Evolutionary conservation across 495 filamentous ascomycete species (phyloP), one percentile per base, ranked within the genome.

Genomic region (Ascodesmis nigricans): DNA sequence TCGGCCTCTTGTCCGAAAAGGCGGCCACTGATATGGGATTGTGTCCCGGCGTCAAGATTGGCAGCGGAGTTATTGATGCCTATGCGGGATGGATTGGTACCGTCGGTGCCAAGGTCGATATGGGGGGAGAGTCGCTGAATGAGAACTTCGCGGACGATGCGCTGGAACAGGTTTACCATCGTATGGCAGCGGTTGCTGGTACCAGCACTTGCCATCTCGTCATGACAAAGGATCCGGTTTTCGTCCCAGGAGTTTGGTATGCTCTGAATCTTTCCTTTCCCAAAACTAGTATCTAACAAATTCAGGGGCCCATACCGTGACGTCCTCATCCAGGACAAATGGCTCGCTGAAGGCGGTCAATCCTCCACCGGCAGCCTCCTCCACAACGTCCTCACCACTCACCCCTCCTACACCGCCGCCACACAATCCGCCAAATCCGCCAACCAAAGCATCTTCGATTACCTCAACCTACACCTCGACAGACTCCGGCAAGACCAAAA

Each of bases 21-120:
- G 81, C 87, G 11, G 79, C 75, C 10, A 53, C 61, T 25, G 75
- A 93, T 13, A 65, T 97, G 34, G 87, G 87, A 2, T 59, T 97
- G n/a, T 73, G 72, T 1, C 58, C 75, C 3, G 87, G 84, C 5
- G 84, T 90, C 46, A 80, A 87, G 10, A 73, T 97, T 38, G 87
- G 87, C 13, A 87, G 77, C 44, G 82, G 84, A 51, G 87, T 97
- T 23, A 97, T 97, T 42, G 87, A 97, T 57, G 84, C 87, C 3
- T 97, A 97, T 53, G 87, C 87, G 11, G 87, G 87, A 16, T 97
- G 87, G 87, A 79, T 97, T 39, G 87, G 87, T 23, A 93, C 84
- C 2, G 87, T 97, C n/a, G 84, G 87, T 33, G 81, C 87, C 9
- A 92, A 92, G 53, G 78, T 91, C 39, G 58, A 75, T 26, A 60